phyloP scores from a whole-genome alignment of 805 yeast genomes.

The Saccharomyces paradoxus region DNA sequence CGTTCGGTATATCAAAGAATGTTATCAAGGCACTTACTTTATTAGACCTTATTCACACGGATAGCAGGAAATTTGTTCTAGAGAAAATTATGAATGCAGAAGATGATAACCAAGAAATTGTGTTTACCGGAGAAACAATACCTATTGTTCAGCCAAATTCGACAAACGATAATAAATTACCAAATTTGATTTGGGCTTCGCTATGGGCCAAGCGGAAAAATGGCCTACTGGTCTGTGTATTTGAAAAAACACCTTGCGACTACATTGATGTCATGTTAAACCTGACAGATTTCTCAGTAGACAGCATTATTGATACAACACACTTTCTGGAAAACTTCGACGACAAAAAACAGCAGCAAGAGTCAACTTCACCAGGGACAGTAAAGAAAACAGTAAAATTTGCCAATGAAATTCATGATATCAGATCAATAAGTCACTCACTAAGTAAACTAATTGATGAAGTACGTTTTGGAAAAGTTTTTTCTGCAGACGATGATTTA shows the following conservation, averaged over 20 bases:
- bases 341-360: neutral
- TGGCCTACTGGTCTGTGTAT: slow-evolving; percentile 64
- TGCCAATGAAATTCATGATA: slow-evolving; percentile 13
- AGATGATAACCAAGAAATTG: slow-evolving; percentile 35
- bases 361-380: neutral
- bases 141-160: slow-evolving; percentile 65
- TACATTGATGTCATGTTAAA: slow-evolving; percentile 46
- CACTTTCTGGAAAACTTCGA: slow-evolving; percentile 8
- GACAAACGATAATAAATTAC: slow-evolving; percentile 7
- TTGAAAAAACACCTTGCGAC: slow-evolving; percentile 71
- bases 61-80: slow-evolving; percentile 58
- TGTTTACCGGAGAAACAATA: slow-evolving; percentile 73
- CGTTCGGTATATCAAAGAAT: slow-evolving; percentile 67
- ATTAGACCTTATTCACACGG: slow-evolving; percentile 68
- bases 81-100: slow-evolving; percentile 37
- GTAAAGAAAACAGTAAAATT: slow-evolving; percentile 15
- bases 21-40: slow-evolving; percentile 55
- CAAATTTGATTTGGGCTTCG: slow-evolving; percentile 64
- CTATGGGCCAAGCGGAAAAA: slow-evolving; percentile 78
- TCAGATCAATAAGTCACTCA: slow-evolving; percentile 14
- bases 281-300: slow-evolving; percentile 15
- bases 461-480: slow-evolving; percentile 16
- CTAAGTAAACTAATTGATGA: slow-evolving; percentile 17
- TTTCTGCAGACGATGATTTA: slow-evolving; percentile 17
- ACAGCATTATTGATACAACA: slow-evolving; percentile 15